Evolutionary conservation across 2,329 filamentous ascomycete species (phyloP), one percentile per base, ranked within the genome.

Genomic region (Alternaria sp.): DNA sequence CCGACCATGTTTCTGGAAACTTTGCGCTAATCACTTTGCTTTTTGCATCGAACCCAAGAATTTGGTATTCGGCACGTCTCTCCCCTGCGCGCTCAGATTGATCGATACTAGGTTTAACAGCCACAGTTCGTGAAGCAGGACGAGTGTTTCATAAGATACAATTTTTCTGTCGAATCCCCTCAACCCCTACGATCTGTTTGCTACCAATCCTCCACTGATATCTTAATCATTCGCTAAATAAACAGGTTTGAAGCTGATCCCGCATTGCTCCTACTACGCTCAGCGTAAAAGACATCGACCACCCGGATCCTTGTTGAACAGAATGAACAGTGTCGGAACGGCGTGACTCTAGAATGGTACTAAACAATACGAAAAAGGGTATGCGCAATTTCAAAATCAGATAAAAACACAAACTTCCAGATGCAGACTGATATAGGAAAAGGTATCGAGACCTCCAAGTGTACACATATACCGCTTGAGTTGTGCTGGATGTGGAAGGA

Each of bases 331-430:
- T 44, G 49, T 58, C 51, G 52, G 57, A 60, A 64, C 59, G 53
- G 57, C 59, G 48, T 65, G 54, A 62, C 43, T 65, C 57, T 67
- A 65, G 54, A 39, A 62, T 41, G 46, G 51, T 51, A 59, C 51
- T 61, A 62, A 66, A 61, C 58, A 67, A 63, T 67, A 63, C 24
- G 54, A 58, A 67, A 64, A 62, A 54, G 68, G 68, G 68, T 71
- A 71, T 71, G 68, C 68, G 68, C 68, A 65, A 57, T 59, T 54
- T 66, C 44, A 60, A 60, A 59, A 69, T 32, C 41, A 47, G 61
- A 55, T 32, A 54, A 55, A 54, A 57, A 59, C 60, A 49, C 34
- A 42, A 38, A 43, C 43, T 51, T 57, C 41, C 57, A 54, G 36
- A 57, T 53, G 51, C 55, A 51, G 28, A 57, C 54, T 42, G 49